phyloP scores from a whole-genome alignment of 805 yeast species.

The Wickerhamiella galacta region DNA sequence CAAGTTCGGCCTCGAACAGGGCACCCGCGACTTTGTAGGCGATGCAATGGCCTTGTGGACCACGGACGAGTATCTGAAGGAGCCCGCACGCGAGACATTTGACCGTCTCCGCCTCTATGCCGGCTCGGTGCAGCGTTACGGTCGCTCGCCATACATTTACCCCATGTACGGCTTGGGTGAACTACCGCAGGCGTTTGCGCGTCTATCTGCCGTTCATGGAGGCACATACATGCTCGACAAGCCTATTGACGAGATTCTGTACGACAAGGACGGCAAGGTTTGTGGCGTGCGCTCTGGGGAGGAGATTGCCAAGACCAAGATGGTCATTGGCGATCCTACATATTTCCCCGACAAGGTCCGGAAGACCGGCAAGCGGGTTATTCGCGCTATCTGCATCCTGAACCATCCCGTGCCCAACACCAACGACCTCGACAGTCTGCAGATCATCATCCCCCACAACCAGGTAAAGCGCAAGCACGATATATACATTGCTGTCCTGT shows the following conservation, averaged over 20 bases:
- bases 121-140: conserved; percentile 83
- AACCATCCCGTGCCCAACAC: conserved; percentile 82
- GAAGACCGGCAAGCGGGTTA: conserved; percentile 56
- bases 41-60: conserved; percentile 98
- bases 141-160: conserved; percentile 90
- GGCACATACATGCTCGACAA: conserved; percentile 98
- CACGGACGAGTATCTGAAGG: conserved; percentile 71
- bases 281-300: conserved; percentile 81
- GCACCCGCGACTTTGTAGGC: conserved; percentile 91
- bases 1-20: conserved; percentile 78
- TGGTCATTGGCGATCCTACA: conserved; percentile 94
- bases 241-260: conserved; percentile 78
- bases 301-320: conserved; percentile 80
- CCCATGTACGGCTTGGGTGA: conserved; percentile 96
- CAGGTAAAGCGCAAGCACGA: conserved; percentile 87
- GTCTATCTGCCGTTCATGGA: conserved; percentile 92
- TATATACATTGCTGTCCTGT: conserved; percentile 81
- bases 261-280: conserved; percentile 54
- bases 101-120: conserved; percentile 75
- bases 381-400: conserved; percentile 74
- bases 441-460: conserved; percentile 90
- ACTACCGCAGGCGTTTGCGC: conserved; percentile 96
- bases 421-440: conserved; percentile 70
- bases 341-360: conserved; percentile 77
- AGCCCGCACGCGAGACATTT: conserved; percentile 83